Conservation (phyloP, 2,329 filamentous ascomycete species). For the Fusarium zealandicum region DNA sequence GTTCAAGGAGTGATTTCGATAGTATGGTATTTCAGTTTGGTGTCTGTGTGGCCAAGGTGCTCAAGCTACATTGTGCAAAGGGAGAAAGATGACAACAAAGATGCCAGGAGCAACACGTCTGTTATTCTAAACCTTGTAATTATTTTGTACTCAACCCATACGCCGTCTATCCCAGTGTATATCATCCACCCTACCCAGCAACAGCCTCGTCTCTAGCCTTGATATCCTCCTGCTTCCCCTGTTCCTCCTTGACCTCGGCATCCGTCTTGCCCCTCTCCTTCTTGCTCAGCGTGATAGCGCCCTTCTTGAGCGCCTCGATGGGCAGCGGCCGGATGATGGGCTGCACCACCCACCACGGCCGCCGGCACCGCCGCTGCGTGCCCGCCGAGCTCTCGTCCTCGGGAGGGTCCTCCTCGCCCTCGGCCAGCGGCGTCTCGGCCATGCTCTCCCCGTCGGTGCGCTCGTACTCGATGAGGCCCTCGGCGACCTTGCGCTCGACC, state of each 20-base stretch:
- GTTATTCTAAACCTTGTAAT: neutral
- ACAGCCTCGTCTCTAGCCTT: constrained; percentile 38
- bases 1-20: too few species aligned
- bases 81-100: neutral
- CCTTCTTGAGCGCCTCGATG: constrained; percentile 84
- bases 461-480: constrained; percentile 74
- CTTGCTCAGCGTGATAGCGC: constrained; percentile 76
- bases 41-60: too few species aligned
- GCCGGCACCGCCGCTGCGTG: constrained; percentile 74
- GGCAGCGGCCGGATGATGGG: constrained; percentile 86
- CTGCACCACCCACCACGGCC: constrained; percentile 91
- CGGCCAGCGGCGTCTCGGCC: constrained; percentile 45
- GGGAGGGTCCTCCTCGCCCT: constrained; percentile 47
- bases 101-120: neutral
- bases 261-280: constrained; percentile 62
- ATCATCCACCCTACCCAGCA: constrained; percentile 32
- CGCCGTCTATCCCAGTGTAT: constrained; percentile 23
- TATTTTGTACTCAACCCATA: constrained; percentile 5
- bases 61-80: neutral
- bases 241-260: constrained; percentile 35
- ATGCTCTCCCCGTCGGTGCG: constrained; percentile 58
- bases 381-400: constrained; percentile 67
- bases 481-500: constrained; percentile 77
- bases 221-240: constrained; percentile 36
- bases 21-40: too few species aligned